phyloP scores from a whole-genome alignment of 2,329 filamentous ascomycete species.

The Neoscytalidium dimidiatum region DNA sequence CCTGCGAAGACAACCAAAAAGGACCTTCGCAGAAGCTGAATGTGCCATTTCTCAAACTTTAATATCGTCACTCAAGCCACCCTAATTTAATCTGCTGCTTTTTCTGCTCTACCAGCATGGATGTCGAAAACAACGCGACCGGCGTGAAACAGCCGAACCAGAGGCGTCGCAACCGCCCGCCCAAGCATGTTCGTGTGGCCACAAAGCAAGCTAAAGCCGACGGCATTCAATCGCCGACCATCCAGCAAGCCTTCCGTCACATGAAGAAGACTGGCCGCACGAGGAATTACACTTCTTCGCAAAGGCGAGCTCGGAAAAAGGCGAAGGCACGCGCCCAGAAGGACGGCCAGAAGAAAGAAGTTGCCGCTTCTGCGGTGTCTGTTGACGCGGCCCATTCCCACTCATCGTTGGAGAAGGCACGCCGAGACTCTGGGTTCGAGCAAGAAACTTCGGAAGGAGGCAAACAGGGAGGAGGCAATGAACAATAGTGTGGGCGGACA shows the following conservation, averaged over 20 bases:
- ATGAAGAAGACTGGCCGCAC: not conserved
- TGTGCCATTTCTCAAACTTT: no score
- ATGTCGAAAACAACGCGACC: not conserved
- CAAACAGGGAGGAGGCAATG: no score
- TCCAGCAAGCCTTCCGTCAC: not conserved
- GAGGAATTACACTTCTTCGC: not conserved
- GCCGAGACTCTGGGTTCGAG: no score
- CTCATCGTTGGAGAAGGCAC: no score
- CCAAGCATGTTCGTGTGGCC: not conserved
- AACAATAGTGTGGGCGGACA: no score
- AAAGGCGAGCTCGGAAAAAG: not conserved
- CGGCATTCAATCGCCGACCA: not conserved
- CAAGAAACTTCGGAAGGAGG: no score
- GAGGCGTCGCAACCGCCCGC: not conserved
- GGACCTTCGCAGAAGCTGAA: no score
- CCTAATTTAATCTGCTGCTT: no score
- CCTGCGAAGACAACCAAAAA: not conserved
- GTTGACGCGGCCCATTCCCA: no score
- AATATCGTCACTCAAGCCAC: no score
- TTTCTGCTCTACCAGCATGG: not conserved
- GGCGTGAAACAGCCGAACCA: not conserved
- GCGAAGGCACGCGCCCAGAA: not conserved
- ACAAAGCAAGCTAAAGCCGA: not conserved
- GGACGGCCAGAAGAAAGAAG: no score
- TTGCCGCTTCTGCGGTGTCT: no score